Conservation (phyloP, 805 yeast species). For the Phaffomyces antillensis region DNA sequence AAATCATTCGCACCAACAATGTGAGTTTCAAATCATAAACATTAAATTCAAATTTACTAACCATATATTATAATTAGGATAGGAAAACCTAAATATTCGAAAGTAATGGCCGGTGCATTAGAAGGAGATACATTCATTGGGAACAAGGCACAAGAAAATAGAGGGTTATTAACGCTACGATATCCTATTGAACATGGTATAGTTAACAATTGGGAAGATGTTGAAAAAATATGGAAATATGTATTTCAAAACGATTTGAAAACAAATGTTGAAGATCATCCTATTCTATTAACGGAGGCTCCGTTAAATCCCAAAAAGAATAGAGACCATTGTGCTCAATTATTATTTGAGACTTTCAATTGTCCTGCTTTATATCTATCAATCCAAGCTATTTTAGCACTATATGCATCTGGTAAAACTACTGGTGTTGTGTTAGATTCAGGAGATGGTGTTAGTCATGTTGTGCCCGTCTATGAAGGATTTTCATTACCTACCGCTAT, state of each 20-base stretch:
- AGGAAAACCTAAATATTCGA: conserved; percentile 79
- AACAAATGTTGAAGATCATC: conserved; percentile 71
- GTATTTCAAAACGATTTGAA: conserved; percentile 52
- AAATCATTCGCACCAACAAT: conserved; percentile 53
- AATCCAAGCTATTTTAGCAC: conserved; percentile 79
- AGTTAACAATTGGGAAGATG: conserved; percentile 75
- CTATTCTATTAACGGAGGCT: conserved; percentile 81
- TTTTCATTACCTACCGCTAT: conserved; percentile 70
- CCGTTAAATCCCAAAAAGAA: conserved; percentile 80
- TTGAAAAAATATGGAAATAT: conserved; percentile 77
- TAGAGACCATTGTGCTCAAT: conserved; percentile 84
- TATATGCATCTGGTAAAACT: conserved; percentile 85
- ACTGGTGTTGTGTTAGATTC: conserved; percentile 85
- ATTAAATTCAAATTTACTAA: conserved; percentile 5
- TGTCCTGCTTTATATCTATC: conserved; percentile 92
- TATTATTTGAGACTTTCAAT: conserved; percentile 83
- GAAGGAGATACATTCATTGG: conserved; percentile 73
- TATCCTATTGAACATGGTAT: conserved; percentile 80
- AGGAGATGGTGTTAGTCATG: conserved; percentile 90
- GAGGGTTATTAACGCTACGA: conserved; percentile 67
- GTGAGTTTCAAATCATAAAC: conserved; percentile 16
- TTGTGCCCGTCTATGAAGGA: conserved; percentile 88
- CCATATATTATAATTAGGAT: conserved; percentile 25
- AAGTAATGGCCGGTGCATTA: conserved; percentile 69
- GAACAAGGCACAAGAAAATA: conserved; percentile 57